Evolutionary conservation across 352 stramenopile species (phyloP).

Genomic region (Pythium scleroteichum): DNA sequence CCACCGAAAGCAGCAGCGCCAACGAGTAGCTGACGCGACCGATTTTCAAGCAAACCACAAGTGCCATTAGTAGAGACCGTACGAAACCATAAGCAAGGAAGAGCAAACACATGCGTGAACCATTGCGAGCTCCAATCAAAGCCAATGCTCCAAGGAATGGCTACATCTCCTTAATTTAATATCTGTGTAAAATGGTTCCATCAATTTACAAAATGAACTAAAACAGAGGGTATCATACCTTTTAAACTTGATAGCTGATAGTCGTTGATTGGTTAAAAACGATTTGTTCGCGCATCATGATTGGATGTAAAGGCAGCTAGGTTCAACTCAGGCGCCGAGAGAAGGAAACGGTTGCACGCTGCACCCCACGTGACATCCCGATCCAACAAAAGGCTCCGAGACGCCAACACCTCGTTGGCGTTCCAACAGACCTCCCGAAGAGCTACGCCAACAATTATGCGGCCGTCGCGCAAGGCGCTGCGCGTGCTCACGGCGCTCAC

Average conservation of each 20-base stretch:
- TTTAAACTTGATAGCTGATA: too few relatives aligned
- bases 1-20: slow-evolving; percentile 9
- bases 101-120: neutral
- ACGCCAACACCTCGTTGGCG: slow-evolving; percentile 1
- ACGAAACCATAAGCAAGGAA: neutral
- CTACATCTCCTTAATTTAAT: slow-evolving; percentile 8
- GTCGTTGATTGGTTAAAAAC: neutral
- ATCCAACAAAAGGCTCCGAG: neutral
- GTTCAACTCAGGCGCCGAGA: slow-evolving; percentile 17
- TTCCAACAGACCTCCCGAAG: neutral
- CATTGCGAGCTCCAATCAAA: neutral
- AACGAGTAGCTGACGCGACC: neutral
- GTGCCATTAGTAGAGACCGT: slow-evolving; percentile 29
- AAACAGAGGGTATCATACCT: too few relatives aligned
- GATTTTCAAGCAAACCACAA: slow-evolving; percentile 2
- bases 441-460: slow-evolving; percentile 39
- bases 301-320: neutral
- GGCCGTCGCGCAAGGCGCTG: slow-evolving; percentile 60
- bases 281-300: neutral
- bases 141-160: slow-evolving; percentile 1
- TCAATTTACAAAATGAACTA: neutral
- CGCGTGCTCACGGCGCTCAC: slow-evolving; percentile 60
- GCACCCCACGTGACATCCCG: slow-evolving; percentile 4
- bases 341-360: neutral
- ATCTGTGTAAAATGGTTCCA: neutral